Conservation (phyloP, 2,329 filamentous ascomycete genomes). For the Talaromyces sp. region DNA sequence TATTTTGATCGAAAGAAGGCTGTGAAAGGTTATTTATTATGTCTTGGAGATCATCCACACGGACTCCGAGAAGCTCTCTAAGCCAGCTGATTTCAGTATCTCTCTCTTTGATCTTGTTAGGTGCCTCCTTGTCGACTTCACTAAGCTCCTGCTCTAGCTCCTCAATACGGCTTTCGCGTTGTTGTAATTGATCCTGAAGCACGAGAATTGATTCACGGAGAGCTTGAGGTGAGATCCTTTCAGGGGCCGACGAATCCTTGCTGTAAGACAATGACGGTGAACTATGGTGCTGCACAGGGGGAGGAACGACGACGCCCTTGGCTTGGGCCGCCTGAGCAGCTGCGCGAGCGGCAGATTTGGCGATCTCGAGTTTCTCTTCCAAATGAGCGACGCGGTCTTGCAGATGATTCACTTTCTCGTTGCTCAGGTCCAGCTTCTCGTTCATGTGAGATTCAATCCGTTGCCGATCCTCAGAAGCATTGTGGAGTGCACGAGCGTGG, state of each 20-base stretch:
- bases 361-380: conserved; percentile 86
- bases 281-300: conserved; percentile 41
- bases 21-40: conserved; percentile 76
- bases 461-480: conserved; percentile 75
- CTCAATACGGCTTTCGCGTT: conserved; percentile 86
- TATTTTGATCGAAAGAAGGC: conserved; percentile 71
- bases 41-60: conserved; percentile 87
- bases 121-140: conserved; percentile 70
- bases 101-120: conserved; percentile 79
- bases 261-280: conserved; percentile 48
- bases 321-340: conserved; percentile 72
- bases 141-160: conserved; percentile 71
- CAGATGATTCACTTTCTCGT: conserved; percentile 79
- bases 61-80: conserved; percentile 84
- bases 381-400: conserved; percentile 81
- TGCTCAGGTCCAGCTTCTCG: conserved; percentile 75
- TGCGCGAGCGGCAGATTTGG: conserved; percentile 79
- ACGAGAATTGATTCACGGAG: conserved; percentile 95
- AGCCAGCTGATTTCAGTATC: conserved; percentile 95
- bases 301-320: conserved; percentile 42
- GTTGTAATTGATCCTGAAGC: conserved; percentile 92
- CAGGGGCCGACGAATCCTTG: conserved; percentile 56
- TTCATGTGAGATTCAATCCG: conserved; percentile 74
- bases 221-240: conserved; percentile 91
- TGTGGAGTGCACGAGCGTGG: conserved; percentile 70